These are phyloP conservation scores for Gossypium aridum DNA, from an alignment of 441 rosid genomes.

Conservation along the genomic window DNA sequence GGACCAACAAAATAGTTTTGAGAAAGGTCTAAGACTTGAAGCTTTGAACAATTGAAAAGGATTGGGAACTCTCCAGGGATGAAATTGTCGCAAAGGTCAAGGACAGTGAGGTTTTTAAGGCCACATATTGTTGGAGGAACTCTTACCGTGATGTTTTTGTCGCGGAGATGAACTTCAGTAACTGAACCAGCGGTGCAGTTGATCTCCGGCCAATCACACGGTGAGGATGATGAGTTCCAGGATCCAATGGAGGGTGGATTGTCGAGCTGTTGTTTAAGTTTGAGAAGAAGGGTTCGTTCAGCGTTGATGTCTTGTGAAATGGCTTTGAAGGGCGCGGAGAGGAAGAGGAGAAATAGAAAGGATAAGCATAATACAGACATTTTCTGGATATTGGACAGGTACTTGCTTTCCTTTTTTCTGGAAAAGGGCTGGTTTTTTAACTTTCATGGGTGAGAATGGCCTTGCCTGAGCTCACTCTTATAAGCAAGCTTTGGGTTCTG, in stretches of 20 bases:
- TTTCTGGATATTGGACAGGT: neutral
- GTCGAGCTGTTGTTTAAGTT: slow-evolving; percentile 44
- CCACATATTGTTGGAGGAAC: slow-evolving; percentile 57
- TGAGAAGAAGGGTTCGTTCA: slow-evolving; percentile 41
- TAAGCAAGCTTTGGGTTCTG: neutral
- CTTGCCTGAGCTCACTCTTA: neutral
- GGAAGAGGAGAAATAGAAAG: slow-evolving; percentile 28
- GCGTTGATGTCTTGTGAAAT: slow-evolving; percentile 33
- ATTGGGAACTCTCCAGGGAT: slow-evolving; percentile 61
- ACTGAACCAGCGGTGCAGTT: slow-evolving; percentile 36
- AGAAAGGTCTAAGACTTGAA: slow-evolving; percentile 47
- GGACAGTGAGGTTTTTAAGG: slow-evolving; percentile 41
- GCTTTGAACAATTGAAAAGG: slow-evolving; percentile 58
- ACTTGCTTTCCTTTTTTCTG: neutral
- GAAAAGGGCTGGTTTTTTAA: neutral
- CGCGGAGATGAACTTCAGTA: slow-evolving; percentile 23
- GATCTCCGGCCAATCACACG: slow-evolving; percentile 59
- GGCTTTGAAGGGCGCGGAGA: slow-evolving; percentile 31
- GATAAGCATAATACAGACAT: slow-evolving; percentile 17
- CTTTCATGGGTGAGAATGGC: neutral
- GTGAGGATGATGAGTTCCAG: slow-evolving; percentile 58
- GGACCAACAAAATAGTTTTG: slow-evolving; percentile 60
- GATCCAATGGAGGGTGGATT: slow-evolving; percentile 42
- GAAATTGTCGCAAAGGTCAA: slow-evolving; percentile 33
- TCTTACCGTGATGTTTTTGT: slow-evolving; percentile 32